phyloP scores from a whole-genome alignment of 2,329 filamentous ascomycete genomes.

The Colletotrichum salicis region DNA sequence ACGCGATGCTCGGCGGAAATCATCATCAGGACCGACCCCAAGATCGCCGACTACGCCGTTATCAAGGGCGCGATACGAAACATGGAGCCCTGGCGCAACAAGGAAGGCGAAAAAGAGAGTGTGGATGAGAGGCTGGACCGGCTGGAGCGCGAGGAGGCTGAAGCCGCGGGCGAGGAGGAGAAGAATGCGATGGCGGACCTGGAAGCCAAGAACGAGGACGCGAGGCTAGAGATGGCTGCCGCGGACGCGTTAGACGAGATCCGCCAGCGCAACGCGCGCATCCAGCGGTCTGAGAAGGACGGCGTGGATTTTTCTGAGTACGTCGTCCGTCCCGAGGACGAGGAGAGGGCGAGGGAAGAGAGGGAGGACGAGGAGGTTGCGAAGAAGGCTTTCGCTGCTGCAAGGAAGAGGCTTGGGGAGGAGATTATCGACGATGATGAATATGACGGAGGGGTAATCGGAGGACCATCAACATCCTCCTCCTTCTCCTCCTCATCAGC shows the following conservation, averaged over 20 bases:
- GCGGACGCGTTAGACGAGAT: constrained; percentile 97
- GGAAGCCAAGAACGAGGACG: constrained; percentile 92
- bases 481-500: constrained; percentile 29
- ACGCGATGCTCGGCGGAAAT: constrained; percentile 80
- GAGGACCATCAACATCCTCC: neutral
- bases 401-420: constrained; percentile 65
- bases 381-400: constrained; percentile 77
- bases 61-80: constrained; percentile 89
- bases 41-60: constrained; percentile 89
- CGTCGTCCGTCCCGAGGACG: constrained; percentile 64
- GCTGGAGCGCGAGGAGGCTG: constrained; percentile 78
- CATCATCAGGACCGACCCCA: constrained; percentile 93
- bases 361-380: constrained; percentile 87
- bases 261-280: constrained; percentile 86
- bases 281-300: constrained; percentile 79
- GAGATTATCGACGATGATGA: constrained; percentile 51
- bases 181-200: constrained; percentile 94
- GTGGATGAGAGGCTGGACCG: constrained; percentile 88
- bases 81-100: constrained; percentile 87
- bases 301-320: constrained; percentile 69
- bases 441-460: neutral
- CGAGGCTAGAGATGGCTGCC: constrained; percentile 94
- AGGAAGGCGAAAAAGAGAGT: constrained; percentile 75
- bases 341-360: constrained; percentile 74
- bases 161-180: constrained; percentile 73